These are phyloP conservation scores for Ceratocystis harringtonii DNA, from an alignment of 2,329 filamentous ascomycete species.

Conservation along the genomic window DNA sequence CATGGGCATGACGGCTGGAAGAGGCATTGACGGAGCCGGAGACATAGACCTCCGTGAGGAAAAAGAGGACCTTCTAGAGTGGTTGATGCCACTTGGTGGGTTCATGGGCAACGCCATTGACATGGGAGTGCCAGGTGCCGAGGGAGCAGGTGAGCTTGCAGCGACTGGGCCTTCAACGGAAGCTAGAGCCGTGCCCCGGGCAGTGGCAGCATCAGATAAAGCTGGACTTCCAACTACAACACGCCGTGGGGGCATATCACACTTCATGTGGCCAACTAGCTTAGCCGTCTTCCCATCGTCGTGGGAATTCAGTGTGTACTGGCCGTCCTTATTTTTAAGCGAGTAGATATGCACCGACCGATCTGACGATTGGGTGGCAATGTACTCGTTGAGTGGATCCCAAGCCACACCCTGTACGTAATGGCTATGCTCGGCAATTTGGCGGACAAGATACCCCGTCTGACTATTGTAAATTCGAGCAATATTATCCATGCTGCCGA, in stretches of 20 bases:
- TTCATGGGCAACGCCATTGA: slow-evolving; percentile 90
- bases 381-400: slow-evolving; percentile 96
- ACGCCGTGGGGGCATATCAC: slow-evolving; percentile 80
- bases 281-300: slow-evolving; percentile 56
- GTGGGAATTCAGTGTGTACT: slow-evolving; percentile 58
- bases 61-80: slow-evolving; percentile 90
- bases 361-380: slow-evolving; percentile 95
- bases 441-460: slow-evolving; percentile 61
- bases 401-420: slow-evolving; percentile 97
- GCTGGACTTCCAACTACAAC: slow-evolving; percentile 88
- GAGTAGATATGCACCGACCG: slow-evolving; percentile 96
- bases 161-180: slow-evolving; percentile 37
- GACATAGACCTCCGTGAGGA: slow-evolving; percentile 77
- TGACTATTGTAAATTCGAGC: slow-evolving; percentile 92
- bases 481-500: slow-evolving; percentile 98
- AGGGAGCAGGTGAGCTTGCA: slow-evolving; percentile 71
- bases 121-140: slow-evolving; percentile 84
- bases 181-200: slow-evolving; percentile 29
- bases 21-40: slow-evolving; percentile 79
- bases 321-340: slow-evolving; percentile 87
- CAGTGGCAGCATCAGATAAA: slow-evolving; percentile 27
- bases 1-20: slow-evolving; percentile 69
- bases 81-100: slow-evolving; percentile 72
- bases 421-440: slow-evolving; percentile 94
- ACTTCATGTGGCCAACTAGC: slow-evolving; percentile 61